Evolutionary conservation across 305 asterid species (phyloP), one percentile per base, ranked within the genome.

Genomic region (Fraxinus latifolia): DNA sequence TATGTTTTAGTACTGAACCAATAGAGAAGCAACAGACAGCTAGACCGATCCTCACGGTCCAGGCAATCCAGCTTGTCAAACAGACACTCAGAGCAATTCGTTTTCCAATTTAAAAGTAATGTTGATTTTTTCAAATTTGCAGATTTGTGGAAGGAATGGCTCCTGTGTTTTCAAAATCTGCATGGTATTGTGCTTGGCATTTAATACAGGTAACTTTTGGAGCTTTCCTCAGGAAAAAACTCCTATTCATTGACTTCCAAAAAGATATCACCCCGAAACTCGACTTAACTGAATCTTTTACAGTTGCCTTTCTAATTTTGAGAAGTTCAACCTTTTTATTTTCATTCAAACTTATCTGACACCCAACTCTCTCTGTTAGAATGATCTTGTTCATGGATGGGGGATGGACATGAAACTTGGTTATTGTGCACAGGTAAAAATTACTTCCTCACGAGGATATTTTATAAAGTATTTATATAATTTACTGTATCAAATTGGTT

Each of bases 71-170:
- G 19, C 34, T 25, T 74, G 15, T 58, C 42, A 55, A 55, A 1
- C 7, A 72, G 82, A 71, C 74, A 37, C 77, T n/a, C 11, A 27
- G 39, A 62, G 7, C 83, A 72, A 55, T 71, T 33, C 3, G 19
- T 79, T 25, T 78, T 72, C 74, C 74, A 3, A 50, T 71, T 60
- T 50, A 39, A 67, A 37, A n/a, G 25, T 70, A 84, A 70, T 76
- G 68, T 70, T 34, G 27, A 80, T 79, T 75, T 79, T 84, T 80
- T 21, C 8, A 55, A n/a, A 55, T 83, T 80, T 84, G 86, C 92
- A 96, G 99, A 82, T 96, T 94, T 84, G 99, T 96, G 80, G 99
- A 96, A 90, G 99, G 99, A 87, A 96, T 96, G 99, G 99, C 99
- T 82, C 99, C 99, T 1, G 99, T 95, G 36, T 96, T 96, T 83